A percentile compares a stretch with the other conserved stretches of the same genome.
phyloP scores from a whole-genome alignment of 2,329 filamentous ascomycete genomes.

The Elsinoe arachidis region DNA sequence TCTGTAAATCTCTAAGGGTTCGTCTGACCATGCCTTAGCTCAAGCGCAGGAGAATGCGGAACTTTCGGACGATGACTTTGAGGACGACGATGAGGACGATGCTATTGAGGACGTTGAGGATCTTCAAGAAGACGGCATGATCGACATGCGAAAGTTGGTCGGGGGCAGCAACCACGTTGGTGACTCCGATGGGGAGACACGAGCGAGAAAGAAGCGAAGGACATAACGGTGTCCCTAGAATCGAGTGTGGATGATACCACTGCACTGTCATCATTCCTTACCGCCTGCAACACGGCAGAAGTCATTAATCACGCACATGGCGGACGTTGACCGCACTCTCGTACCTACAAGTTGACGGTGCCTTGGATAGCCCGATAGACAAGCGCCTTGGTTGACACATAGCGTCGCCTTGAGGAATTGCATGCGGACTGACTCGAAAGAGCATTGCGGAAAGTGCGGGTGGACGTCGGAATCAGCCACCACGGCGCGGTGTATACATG shows the following conservation, averaged over 20 bases:
- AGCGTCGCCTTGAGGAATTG: no score
- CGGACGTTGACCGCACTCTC: no score
- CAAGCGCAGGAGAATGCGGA: slow-evolving; percentile 12
- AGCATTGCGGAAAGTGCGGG: no score
- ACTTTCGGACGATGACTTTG: slow-evolving; percentile 10
- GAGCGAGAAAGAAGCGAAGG: slow-evolving; percentile 8
- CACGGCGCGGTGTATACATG: no score
- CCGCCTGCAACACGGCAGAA: no score
- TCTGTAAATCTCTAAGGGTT: background rate
- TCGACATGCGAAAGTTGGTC: slow-evolving; percentile 4
- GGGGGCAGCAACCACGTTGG: background rate
- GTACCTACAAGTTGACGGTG: no score
- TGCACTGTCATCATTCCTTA: no score
- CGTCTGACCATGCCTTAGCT: slow-evolving; percentile 11
- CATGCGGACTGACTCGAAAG: no score
- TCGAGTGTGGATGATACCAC: background rate
- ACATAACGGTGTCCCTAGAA: background rate
- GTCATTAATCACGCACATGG: no score
- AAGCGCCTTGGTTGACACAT: no score
- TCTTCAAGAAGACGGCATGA: background rate
- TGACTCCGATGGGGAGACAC: background rate
- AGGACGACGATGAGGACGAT: slow-evolving; percentile 10
- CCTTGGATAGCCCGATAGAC: no score
- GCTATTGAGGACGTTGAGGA: background rate
- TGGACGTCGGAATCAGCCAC: no score